A percentile compares a stretch with the other conserved stretches of the same genome.
Evolutionary conservation across 306 rosid species (phyloP).

Genomic region (Casuarina cunninghamiana): DNA sequence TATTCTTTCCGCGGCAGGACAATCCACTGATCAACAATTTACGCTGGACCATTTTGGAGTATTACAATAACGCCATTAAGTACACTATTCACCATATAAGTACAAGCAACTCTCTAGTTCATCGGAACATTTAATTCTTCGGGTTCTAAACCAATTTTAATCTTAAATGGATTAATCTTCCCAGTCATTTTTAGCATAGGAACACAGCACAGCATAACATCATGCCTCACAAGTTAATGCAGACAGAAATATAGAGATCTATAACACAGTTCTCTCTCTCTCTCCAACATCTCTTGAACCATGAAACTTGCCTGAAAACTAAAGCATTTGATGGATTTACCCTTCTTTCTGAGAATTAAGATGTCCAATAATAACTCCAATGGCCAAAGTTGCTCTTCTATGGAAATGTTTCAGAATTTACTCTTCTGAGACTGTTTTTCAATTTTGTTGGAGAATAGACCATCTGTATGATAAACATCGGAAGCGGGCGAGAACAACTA

Average conservation of each 20-base stretch:
- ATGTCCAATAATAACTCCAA: not conserved
- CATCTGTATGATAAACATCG: not conserved
- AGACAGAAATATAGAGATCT: not conserved
- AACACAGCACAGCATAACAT: not conserved
- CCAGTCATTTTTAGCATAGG: not conserved
- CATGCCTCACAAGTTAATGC: not conserved
- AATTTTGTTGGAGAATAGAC: not conserved
- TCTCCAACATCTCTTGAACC: not conserved
- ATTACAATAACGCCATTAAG: not conserved
- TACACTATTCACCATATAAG: not conserved
- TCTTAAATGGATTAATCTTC: not conserved
- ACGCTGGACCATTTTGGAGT: constrained; percentile 7
- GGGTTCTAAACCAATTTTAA: not conserved
- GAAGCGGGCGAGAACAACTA: not conserved
- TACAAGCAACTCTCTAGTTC: not conserved
- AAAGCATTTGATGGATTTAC: not conserved
- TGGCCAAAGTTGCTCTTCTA: not conserved
- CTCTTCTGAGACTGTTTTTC: not conserved
- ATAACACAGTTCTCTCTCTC: not conserved
- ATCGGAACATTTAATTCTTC: not conserved
- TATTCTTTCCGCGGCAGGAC: not conserved
- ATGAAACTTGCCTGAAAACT: not conserved
- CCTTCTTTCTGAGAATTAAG: not conserved
- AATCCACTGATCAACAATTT: not conserved
- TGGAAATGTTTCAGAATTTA: not conserved